A percentile compares a stretch with the other conserved stretches of the same genome.
phyloP scores from a whole-genome alignment of 129 eudicot genomes.

The Flaveria bidentis region DNA sequence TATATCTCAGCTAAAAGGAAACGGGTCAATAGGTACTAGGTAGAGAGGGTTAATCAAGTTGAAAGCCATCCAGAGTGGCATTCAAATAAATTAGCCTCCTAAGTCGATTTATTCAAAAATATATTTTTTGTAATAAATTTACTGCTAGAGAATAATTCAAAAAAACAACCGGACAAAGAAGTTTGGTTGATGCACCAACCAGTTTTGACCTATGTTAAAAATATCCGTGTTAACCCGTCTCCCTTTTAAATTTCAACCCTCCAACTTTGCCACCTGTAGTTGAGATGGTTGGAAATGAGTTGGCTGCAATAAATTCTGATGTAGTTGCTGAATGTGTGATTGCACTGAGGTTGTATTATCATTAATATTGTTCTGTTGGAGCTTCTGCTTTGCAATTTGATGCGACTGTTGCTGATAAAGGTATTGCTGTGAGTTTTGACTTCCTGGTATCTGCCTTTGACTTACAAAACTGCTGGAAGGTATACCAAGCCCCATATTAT shows the following conservation, averaged over 20 bases:
- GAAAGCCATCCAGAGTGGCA: background rate
- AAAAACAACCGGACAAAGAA: background rate
- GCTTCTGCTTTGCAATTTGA: constrained; percentile 64
- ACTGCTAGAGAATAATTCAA: background rate
- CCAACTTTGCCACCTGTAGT: background rate
- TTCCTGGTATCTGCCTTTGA: constrained; percentile 73
- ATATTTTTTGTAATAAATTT: background rate
- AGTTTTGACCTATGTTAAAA: background rate
- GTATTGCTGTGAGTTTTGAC: constrained; percentile 67
- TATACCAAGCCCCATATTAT: constrained; percentile 47
- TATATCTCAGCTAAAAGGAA: background rate
- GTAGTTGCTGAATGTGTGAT: constrained; percentile 67
- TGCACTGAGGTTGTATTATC: constrained; percentile 49
- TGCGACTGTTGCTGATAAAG: constrained; percentile 40
- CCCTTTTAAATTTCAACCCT: background rate
- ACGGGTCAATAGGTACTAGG: background rate
- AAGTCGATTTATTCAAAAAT: background rate
- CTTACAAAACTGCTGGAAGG: constrained; percentile 52
- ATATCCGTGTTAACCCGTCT: too few relatives aligned
- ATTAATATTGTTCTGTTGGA: constrained; percentile 18
- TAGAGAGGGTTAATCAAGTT: background rate
- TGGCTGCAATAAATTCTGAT: constrained; percentile 56
- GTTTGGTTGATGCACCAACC: background rate
- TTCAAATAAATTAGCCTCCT: background rate
- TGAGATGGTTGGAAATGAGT: constrained; percentile 59